Conservation (phyloP, 495 filamentous ascomycete genomes). For the Penicillium malachiteum region DNA sequence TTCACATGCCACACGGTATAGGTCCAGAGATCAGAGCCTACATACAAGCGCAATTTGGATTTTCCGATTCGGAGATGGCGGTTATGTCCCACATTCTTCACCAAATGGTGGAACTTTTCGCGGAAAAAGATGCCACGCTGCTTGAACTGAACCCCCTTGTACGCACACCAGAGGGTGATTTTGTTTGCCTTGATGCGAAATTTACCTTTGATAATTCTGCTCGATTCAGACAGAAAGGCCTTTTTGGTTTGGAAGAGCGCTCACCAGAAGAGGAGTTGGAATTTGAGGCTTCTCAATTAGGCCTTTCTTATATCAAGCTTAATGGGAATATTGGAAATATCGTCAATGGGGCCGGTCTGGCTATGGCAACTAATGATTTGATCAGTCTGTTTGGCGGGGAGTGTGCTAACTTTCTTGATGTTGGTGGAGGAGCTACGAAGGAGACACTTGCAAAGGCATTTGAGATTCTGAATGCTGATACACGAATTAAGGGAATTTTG, state of each 20-base stretch:
- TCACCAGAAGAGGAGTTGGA: conserved; percentile 19
- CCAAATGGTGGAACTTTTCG: conserved; percentile 29
- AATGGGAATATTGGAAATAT: conserved; percentile 36
- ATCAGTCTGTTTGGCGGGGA: conserved; percentile 26
- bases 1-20: conserved; percentile 24
- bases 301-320: conserved; percentile 30
- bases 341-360: conserved; percentile 36
- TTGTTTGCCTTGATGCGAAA: conserved; percentile 33
- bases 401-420: conserved; percentile 35
- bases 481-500: conserved; percentile 23
- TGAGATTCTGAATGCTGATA: conserved; percentile 24
- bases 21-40: conserved; percentile 20
- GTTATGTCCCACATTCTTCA: conserved; percentile 21
- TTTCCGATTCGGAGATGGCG: conserved; percentile 24
- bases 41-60: conserved; percentile 24
- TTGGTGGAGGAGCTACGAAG: conserved; percentile 29
- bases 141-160: conserved; percentile 38
- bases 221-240: conserved; percentile 20
- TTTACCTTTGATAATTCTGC: conserved; percentile 32
- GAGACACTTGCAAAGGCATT: conserved; percentile 30
- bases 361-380: conserved; percentile 40
- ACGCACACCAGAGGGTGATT: conserved; percentile 21
- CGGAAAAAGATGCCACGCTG: conserved; percentile 33
- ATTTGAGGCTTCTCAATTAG: conserved; percentile 20
- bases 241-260: conserved; percentile 25